Base-by-base conservation (phyloP, 2,329 filamentous ascomycete species). In the Lasiodiplodia sp. region DNA sequence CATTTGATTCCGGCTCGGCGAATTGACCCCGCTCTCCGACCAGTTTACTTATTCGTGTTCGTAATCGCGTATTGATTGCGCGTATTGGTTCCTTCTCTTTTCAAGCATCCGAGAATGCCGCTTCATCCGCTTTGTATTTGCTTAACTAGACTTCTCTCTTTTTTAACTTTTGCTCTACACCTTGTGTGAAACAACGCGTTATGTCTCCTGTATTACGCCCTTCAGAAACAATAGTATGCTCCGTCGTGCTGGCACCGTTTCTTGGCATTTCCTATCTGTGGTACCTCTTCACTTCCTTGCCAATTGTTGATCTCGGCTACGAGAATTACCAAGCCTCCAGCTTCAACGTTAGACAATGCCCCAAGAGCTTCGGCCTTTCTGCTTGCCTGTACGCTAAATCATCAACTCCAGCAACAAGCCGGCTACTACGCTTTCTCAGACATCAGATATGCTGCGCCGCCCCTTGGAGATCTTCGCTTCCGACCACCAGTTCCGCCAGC, bases 361-460 rank as follows among this genome's bases (percentile, higher is more conserved):
- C 8, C 23, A 25, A 25, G 5, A 6, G 4, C 28, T 28, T 6
- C 28, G 5, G 28, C 5, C 5, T 38, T 7, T 25, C 37, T 11
- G 2, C 56, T 12, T 56, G n/a, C 14, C 18, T 12, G 21, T 21
- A 28, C 11, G 75, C 62, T 77, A 78, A 44, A 11, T 28, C 31
- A 14, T 44, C 40, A 28, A 44, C 34, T 21, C 14, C 58, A 79
- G 81, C 73, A 77, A 68, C 76, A 81, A 0, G 75, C 75, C 18
- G 75, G 78, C 23, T 79, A 83, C 70, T 87, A 86, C 75, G 86
- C 84, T 70, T 88, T 88, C 76, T 83, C 78, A 65, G 87, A 88
- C 72, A 87, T 88, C 70, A 82, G 86, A 53, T 88, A 84, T 74
- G 87, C 85, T 6, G 83, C 84, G 31, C 82, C 87, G 16, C 86